Percentiles rank a stretch among this genome's conserved stretches.
Evolutionary conservation across 495 filamentous ascomycete species (phyloP).

Genomic region (Penicillium samsonianum): DNA sequence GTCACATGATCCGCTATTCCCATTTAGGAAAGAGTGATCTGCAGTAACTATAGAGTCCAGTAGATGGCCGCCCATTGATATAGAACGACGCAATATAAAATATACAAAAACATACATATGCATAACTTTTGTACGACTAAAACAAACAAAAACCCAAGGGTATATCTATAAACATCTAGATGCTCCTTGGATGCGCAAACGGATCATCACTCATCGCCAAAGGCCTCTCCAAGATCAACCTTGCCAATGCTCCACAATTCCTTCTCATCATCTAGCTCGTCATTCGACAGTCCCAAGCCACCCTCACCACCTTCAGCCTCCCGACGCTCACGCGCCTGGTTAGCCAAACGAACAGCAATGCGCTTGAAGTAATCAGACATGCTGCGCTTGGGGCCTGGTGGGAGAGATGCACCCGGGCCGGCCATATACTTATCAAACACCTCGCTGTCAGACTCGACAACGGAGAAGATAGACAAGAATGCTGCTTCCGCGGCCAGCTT

Average conservation of each 20-base stretch:
- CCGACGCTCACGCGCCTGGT: slow-evolving; percentile 80
- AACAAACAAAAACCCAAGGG: slow-evolving; percentile 24
- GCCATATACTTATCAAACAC: slow-evolving; percentile 92
- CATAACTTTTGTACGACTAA: slow-evolving; percentile 28
- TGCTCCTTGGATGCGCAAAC: slow-evolving; percentile 21
- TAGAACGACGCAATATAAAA: slow-evolving; percentile 3
- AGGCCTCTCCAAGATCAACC: slow-evolving; percentile 76
- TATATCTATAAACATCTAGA: slow-evolving; percentile 32
- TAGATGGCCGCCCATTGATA: background rate
- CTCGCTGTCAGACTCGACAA: slow-evolving; percentile 79
- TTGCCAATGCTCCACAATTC: slow-evolving; percentile 95
- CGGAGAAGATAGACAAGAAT: slow-evolving; percentile 90
- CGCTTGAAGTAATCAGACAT: slow-evolving; percentile 99
- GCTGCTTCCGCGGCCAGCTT: slow-evolving; percentile 94
- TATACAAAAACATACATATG: slow-evolving; percentile 18
- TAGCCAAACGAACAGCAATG: slow-evolving; percentile 76
- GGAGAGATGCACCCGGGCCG: slow-evolving; percentile 58
- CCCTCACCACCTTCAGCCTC: slow-evolving; percentile 89
- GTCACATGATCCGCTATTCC: slow-evolving; percentile 10
- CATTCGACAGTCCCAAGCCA: slow-evolving; percentile 78
- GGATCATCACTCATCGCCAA: slow-evolving; percentile 49
- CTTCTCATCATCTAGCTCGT: slow-evolving; percentile 90
- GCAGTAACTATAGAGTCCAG: background rate
- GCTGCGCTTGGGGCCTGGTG: slow-evolving; percentile 73
- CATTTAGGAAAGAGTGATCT: slow-evolving; percentile 11